Conservation (phyloP, 208 protist species). For the Herpetomonas tarakana region DNA sequence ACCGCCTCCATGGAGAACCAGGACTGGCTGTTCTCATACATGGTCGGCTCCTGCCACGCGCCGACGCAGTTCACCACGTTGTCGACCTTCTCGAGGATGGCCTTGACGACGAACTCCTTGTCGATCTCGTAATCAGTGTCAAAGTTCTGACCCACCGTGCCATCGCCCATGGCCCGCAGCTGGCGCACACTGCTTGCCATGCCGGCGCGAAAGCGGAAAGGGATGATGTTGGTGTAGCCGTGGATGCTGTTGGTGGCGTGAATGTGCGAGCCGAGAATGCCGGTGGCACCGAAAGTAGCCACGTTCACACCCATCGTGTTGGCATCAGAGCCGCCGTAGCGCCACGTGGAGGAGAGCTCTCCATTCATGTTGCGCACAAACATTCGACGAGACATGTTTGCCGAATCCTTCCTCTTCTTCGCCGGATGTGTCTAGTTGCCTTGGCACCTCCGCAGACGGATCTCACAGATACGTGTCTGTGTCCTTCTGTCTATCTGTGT, state of each 20-base stretch:
- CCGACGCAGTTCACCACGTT: constrained; percentile 82
- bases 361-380: constrained; percentile 88
- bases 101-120: constrained; percentile 90
- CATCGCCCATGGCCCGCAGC: constrained; percentile 72
- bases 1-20: constrained; percentile 91
- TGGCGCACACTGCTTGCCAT: constrained; percentile 72
- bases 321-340: constrained; percentile 66
- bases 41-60: constrained; percentile 83
- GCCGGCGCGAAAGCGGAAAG: constrained; percentile 84
- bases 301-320: constrained; percentile 86
- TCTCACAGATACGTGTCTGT: too few relatives aligned
- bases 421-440: too few relatives aligned
- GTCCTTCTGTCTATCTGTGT: too few relatives aligned
- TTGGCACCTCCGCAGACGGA: too few relatives aligned
- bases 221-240: constrained; percentile 84
- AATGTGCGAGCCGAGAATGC: constrained; percentile 76
- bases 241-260: constrained; percentile 69
- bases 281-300: constrained; percentile 82
- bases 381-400: constrained; percentile 77
- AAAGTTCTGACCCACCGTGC: constrained; percentile 87
- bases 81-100: constrained; percentile 84
- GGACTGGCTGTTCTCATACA: constrained; percentile 88
- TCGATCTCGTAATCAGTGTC: constrained; percentile 89
- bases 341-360: constrained; percentile 81
- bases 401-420: too few relatives aligned